Evolutionary conservation across 176 grass and related monocot species (phyloP), one percentile per base, ranked within the genome.

Genomic region (Oryza australiensis): DNA sequence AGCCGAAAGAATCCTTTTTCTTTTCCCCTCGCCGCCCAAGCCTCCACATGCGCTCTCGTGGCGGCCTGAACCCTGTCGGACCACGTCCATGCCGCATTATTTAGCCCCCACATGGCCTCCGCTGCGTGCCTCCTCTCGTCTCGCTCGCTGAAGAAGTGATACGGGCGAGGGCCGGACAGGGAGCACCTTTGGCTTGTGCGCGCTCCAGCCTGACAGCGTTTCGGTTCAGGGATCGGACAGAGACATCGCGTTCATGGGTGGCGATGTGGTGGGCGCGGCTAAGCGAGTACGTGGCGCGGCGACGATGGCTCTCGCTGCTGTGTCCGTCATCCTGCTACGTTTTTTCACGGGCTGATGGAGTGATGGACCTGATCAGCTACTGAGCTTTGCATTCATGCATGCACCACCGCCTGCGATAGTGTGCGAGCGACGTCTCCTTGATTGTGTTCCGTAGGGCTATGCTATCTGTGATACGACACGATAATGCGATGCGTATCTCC

Each of bases 31-130:
- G 2, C 30, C 29, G 16, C 32, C 38, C 62, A 18, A 3, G 8
- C 71, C 22, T 81, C 14, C 87, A 86, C 87, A 82, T 86, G 87
- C 72, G 43, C 43, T 82, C 87, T 89, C 87, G 87, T 62, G 87
- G 83, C 83, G 83, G 78, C 59, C 78, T 86, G 87, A 89, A 66
- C 83, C 78, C 78, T 86, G 87, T 89, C 83, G 87, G 83, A 73
- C 72, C 78, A 80, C 77, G 24, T 76, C 77, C 77, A 85, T 59
- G 73, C 73, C 79, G 26, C 33, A 85, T 81, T 77, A 72, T 89
- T 77, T 70, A 71, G 64, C 5, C 33, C 60, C 3, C 82, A 89
- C 87, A 77, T 77, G 82, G 77, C 65, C 3, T 46, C 51, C 37
- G 4, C 38, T 40, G 9, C 16, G 4, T 6, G 5, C 51, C 7